Base-by-base conservation (phyloP, 176 grass and related monocot genomes). In the Areca catechu region DNA sequence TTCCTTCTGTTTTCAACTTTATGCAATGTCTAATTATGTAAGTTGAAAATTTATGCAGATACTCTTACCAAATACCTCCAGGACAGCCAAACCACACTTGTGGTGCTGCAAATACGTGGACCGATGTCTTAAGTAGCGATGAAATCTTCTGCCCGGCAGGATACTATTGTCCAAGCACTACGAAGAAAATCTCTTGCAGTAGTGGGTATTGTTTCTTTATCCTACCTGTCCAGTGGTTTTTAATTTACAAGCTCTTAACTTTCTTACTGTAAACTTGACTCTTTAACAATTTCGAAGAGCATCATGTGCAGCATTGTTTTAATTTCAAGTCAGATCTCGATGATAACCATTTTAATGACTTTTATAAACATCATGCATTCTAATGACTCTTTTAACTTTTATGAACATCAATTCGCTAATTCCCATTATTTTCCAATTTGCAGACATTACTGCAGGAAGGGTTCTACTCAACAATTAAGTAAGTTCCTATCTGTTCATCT, bases 381-480 rank as follows among this genome's bases (percentile, higher is more conserved):
- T 25, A 25, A 25, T 25, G 24, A 25, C 24, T 25, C 24, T 25
- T 25, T 25, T 25, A 25, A 25, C 24, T 25, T 25, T 25, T 25
- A 25, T 25, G 0, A 25, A 25, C 24, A 25, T 25, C 24, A 25
- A 25, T 4, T 25, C 4, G 24, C 3, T 4, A 4, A 25, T 48
- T 24, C 18, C n/a, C 22, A 6, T 54, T 5, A 62, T 63, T 48
- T 50, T 28, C 22, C 49, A 18, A 2, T 68, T 74, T 66, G 61
- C 87, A 97, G 89, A 69, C 75, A 77, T 58, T 95, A 95, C 70
- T 95, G 89, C 69, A 80, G 89, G 65, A 89, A 85, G 62, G 89
- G 89, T 49, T 95, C 89, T 27, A 85, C 72, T 63, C 68, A 19
- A 20, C 53, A 73, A 62, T 56, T 63, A 19, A 95, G 89, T 95